A percentile compares a stretch with the other conserved stretches of the same genome.
Conservation (phyloP, 257 asterid species). For the Oldenlandia corymbosa region DNA sequence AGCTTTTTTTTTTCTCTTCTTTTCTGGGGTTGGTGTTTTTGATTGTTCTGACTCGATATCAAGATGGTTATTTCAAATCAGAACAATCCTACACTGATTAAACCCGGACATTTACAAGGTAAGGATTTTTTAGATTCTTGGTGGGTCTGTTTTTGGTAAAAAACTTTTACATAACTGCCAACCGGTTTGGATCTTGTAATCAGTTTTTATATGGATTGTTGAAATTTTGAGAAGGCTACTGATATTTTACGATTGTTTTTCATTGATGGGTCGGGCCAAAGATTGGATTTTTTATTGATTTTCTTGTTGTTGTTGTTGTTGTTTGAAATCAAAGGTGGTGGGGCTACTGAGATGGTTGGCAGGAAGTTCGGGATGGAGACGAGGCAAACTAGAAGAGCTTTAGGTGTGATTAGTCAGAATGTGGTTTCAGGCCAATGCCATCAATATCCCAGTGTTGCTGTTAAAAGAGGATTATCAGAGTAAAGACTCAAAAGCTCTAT, state of each 20-base stretch:
- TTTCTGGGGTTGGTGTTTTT: constrained; percentile 10
- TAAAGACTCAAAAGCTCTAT: constrained; percentile 34
- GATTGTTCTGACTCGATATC: constrained; percentile 18
- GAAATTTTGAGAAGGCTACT: not conserved
- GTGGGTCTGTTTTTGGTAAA: constrained; percentile 1
- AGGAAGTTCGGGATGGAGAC: constrained; percentile 63
- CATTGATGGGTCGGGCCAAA: not conserved
- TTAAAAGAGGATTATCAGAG: constrained; percentile 68
- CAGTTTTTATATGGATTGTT: no score
- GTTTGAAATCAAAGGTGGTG: constrained; percentile 39
- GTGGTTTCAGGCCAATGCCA: constrained; percentile 29
- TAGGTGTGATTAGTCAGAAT: constrained; percentile 59
- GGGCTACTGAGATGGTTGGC: constrained; percentile 37
- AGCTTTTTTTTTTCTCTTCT: not conserved
- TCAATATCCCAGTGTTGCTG: constrained; percentile 36
- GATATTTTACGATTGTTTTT: not conserved
- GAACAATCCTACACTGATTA: constrained; percentile 40
- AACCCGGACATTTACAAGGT: constrained; percentile 51
- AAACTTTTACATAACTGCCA: no score
- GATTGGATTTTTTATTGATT: not conserved
- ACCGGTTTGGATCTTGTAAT: no score
- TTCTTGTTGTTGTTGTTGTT: not conserved
- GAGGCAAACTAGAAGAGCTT: constrained; percentile 55
- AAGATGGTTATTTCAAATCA: constrained; percentile 46
- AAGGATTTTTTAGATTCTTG: no score